Conservation (phyloP, 768 basidiomycete genomes). For the Peribolospora baueri region DNA sequence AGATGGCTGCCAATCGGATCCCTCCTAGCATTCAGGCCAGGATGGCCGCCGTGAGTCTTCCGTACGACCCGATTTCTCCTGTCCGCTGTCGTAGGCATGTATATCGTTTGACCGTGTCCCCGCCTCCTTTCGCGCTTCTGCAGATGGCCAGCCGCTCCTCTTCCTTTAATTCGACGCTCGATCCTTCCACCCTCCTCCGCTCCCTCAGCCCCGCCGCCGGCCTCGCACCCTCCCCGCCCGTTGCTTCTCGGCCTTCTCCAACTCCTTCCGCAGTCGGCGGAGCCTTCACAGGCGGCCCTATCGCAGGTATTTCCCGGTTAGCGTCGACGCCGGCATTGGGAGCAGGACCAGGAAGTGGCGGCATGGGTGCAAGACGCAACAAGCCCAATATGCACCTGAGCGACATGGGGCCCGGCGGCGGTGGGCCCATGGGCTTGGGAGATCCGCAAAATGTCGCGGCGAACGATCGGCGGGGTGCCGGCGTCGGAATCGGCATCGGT, state of each 20-base stretch:
- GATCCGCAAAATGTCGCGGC: slow-evolving; percentile 3
- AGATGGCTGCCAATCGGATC: slow-evolving; percentile 21
- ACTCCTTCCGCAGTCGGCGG: slow-evolving; percentile 5
- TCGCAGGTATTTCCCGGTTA: background rate
- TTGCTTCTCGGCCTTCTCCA: slow-evolving; percentile 10
- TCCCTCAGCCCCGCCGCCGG: background rate
- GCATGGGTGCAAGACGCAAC: slow-evolving; percentile 24
- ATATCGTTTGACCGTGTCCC: background rate
- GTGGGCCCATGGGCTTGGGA: slow-evolving; percentile 10
- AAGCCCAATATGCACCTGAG: slow-evolving; percentile 38
- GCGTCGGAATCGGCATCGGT: background rate
- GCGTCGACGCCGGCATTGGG: slow-evolving; percentile 4
- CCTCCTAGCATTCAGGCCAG: slow-evolving; percentile 77
- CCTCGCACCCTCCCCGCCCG: background rate
- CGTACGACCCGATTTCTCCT: background rate
- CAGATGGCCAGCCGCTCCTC: slow-evolving; percentile 29
- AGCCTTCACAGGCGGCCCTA: background rate
- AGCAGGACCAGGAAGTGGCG: slow-evolving; percentile 14
- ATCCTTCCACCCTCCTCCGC: slow-evolving; percentile 3
- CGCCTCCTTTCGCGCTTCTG: slow-evolving; percentile 11
- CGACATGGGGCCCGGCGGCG: slow-evolving; percentile 24
- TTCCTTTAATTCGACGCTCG: slow-evolving; percentile 15
- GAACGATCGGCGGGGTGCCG: slow-evolving; percentile 1
- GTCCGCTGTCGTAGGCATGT: background rate
- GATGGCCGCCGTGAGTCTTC: slow-evolving; percentile 53